Evolutionary conservation across 768 basidiomycete species (phyloP), one percentile per base, ranked within the genome.

Genomic region (Lactifluus volemus): DNA sequence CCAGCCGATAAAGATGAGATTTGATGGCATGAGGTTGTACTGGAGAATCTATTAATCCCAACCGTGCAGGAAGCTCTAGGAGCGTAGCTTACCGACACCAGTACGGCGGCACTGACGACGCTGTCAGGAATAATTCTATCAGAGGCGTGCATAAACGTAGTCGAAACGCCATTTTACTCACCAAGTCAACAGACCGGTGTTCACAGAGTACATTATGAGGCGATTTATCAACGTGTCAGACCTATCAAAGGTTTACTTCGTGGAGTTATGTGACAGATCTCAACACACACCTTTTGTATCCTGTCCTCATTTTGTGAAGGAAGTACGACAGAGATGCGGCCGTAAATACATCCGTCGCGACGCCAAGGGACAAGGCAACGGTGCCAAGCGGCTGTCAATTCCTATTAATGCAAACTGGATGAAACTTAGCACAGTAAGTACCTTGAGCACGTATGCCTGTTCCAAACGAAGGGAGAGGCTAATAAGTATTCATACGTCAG

Each of bases 151-250:
- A 8, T 12, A 4, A 47, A 65, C 61, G 53, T 66, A 36, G 32
- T 32, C 5, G 12, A 25, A 5, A 32, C 7, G 42, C 5, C 69
- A 52, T 65, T 25, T 25, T 25, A 25, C 25, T 49, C 34, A 79
- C 85, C 82, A 82, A n/a, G 85, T 86, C 41, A 88, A 55, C 5
- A 75, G 72, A 19, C 85, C 85, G 0, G 84, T 86, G 62, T 82
- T 84, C 45, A 86, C 71, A 15, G 84, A 83, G 60, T 84, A 84
- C n/a, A 82, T 66, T 8, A 75, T 81, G 34, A 87, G 71, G 3
- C 67, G 76, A 61, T 80, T 82, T 39, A 86, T 77, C n/a, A 85
- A 70, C 1, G 81, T 76, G 68, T 85, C 78, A 32, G 79, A 77
- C 54, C 83, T 85, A 67, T 34, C n/a, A 30, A n/a, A 32, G 25